A percentile compares a stretch with the other conserved stretches of the same genome.
phyloP scores from a whole-genome alignment of 2,329 filamentous ascomycete species.

The Pochonia chlamydosporia region DNA sequence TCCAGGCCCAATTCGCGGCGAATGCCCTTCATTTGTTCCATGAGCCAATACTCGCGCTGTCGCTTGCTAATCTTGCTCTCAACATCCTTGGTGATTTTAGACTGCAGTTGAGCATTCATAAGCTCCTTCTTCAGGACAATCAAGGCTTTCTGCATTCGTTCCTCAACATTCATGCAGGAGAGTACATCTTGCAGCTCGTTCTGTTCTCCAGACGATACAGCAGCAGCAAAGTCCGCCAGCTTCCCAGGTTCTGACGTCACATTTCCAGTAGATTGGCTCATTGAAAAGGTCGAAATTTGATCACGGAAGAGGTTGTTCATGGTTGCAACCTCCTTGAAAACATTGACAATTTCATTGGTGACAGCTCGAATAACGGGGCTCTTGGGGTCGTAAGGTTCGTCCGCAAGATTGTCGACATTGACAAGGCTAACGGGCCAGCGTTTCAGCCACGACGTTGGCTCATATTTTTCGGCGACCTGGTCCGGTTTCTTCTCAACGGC shows the following conservation, averaged over 20 bases:
- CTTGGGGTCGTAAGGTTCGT: slow-evolving; percentile 86
- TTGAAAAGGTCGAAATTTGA: slow-evolving; percentile 94
- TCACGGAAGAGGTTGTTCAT: slow-evolving; percentile 95
- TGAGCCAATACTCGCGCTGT: slow-evolving; percentile 95
- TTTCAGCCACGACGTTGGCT: slow-evolving; percentile 84
- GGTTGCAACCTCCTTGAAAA: slow-evolving; percentile 93
- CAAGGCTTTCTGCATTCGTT: slow-evolving; percentile 84
- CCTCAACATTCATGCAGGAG: slow-evolving; percentile 82
- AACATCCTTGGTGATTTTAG: slow-evolving; percentile 96
- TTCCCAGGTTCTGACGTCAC: slow-evolving; percentile 93
- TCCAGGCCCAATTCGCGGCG: slow-evolving; percentile 92
- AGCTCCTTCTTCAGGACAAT: slow-evolving; percentile 95
- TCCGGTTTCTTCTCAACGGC: slow-evolving; percentile 55
- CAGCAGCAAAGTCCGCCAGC: slow-evolving; percentile 92
- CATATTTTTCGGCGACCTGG: slow-evolving; percentile 54
- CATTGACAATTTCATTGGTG: slow-evolving; percentile 96
- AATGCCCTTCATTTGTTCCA: slow-evolving; percentile 99
- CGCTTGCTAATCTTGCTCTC: slow-evolving; percentile 96
- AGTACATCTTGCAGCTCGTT: slow-evolving; percentile 89
- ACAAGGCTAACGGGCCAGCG: slow-evolving; percentile 91
- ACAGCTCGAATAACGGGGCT: slow-evolving; percentile 84
- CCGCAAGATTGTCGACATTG: slow-evolving; percentile 86
- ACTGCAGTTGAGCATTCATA: slow-evolving; percentile 95
- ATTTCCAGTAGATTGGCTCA: slow-evolving; percentile 90
- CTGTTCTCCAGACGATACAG: slow-evolving; percentile 90